Percentiles rank a stretch among this genome's conserved stretches.
These are phyloP conservation scores for Clavispora phyllophila DNA, from an alignment of 805 yeast species.

Conservation along the genomic window DNA sequence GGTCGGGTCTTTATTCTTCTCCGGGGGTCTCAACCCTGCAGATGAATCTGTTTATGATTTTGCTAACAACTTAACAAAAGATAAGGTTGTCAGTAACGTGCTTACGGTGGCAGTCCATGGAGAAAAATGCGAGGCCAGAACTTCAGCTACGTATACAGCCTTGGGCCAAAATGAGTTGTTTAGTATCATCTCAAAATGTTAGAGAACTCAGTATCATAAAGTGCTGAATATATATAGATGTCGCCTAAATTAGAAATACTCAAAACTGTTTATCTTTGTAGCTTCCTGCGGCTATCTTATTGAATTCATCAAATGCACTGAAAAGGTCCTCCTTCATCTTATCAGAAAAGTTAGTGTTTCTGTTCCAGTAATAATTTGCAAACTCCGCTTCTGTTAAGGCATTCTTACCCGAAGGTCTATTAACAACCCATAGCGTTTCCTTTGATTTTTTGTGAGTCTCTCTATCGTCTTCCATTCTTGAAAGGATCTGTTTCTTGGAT, in stretches of 20 bases:
- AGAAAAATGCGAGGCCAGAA: conserved; percentile 42
- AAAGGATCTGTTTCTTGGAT: conserved; percentile 51
- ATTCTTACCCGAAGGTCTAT: conserved; percentile 35
- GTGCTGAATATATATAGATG: neutral
- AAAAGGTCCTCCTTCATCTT: conserved; percentile 32
- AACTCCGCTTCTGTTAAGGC: conserved; percentile 35
- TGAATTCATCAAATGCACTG: conserved; percentile 49
- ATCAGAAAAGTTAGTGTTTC: conserved; percentile 39
- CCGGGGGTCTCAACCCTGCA: conserved; percentile 65
- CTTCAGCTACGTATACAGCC: conserved; percentile 59
- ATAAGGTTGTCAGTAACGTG: conserved; percentile 37
- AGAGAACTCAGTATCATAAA: neutral
- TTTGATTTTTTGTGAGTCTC: conserved; percentile 84
- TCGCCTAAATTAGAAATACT: neutral
- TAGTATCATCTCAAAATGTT: conserved; percentile 37
- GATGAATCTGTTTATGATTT: conserved; percentile 63
- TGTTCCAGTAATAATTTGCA: conserved; percentile 45
- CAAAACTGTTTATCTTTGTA: conserved; percentile 42
- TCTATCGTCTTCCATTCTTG: conserved; percentile 88
- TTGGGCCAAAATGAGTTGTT: conserved; percentile 69
- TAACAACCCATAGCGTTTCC: conserved; percentile 73
- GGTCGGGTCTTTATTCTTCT: conserved; percentile 45
- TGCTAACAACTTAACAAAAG: conserved; percentile 39
- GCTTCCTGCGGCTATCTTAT: conserved; percentile 48
- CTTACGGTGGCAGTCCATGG: conserved; percentile 51